Conservation (phyloP, 768 basidiomycete genomes). For the Strobilomyces confusus region DNA sequence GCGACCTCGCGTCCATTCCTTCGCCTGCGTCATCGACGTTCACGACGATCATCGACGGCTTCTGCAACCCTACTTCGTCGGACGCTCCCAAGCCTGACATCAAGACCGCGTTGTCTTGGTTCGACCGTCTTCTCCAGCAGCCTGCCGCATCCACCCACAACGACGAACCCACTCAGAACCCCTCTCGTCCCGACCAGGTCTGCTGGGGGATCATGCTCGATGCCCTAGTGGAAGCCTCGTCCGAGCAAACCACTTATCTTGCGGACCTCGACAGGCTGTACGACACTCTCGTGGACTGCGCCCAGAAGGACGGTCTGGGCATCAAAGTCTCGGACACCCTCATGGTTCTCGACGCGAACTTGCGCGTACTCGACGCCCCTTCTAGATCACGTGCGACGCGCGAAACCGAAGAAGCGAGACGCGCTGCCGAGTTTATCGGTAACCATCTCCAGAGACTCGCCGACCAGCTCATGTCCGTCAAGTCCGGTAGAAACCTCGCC, state of each 20-base stretch:
- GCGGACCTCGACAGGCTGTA: constrained; percentile 57
- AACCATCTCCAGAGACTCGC: constrained; percentile 8
- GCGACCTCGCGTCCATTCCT: constrained; percentile 41
- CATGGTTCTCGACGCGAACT: constrained; percentile 43
- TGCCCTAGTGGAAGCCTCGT: constrained; percentile 40
- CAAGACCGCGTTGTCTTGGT: constrained; percentile 66
- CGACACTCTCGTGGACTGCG: constrained; percentile 34
- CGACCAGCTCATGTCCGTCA: constrained; percentile 11
- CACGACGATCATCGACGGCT: constrained; percentile 59
- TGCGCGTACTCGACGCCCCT: constrained; percentile 29
- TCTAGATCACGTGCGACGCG: background rate
- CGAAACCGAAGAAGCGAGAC: constrained; percentile 7
- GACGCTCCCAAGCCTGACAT: constrained; percentile 40
- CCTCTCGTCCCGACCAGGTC: constrained; percentile 47
- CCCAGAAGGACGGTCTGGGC: constrained; percentile 32
- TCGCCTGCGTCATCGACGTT: constrained; percentile 62
- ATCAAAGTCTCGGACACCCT: constrained; percentile 37
- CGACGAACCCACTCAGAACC: constrained; percentile 39
- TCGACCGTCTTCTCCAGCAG: constrained; percentile 55
- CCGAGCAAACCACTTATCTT: constrained; percentile 36
- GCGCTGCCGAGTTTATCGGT: constrained; percentile 27
- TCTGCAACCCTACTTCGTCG: constrained; percentile 43
- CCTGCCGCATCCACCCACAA: constrained; percentile 32
- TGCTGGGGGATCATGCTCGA: constrained; percentile 63
- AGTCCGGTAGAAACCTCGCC: constrained; percentile 10